Conservation (phyloP, 1,284 basidiomycete species). For the Ceratobasidium sp. region DNA sequence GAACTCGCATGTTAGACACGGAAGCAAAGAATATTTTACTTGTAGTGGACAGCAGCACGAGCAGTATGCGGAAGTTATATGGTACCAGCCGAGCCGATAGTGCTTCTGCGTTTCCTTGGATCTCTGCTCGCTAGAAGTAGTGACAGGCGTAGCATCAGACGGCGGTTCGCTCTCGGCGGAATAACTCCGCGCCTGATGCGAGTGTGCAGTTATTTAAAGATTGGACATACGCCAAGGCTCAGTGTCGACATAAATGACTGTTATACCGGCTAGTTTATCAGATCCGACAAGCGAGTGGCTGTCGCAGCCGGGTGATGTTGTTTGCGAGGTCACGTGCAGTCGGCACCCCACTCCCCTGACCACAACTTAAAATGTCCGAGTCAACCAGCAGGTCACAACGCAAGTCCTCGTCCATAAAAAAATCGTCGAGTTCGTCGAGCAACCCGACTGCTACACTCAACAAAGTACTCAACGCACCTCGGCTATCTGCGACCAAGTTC, state of each 20-base stretch:
- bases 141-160: background rate
- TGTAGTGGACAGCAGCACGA: background rate
- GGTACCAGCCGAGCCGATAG: background rate
- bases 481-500: slow-evolving; percentile 66
- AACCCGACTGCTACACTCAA: slow-evolving; percentile 65
- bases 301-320: background rate
- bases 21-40: background rate
- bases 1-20: background rate
- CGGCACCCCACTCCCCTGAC: background rate
- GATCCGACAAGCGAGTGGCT: background rate
- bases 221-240: background rate
- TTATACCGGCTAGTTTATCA: background rate
- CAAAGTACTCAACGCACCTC: slow-evolving; percentile 79
- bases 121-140: background rate
- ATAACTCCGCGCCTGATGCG: background rate
- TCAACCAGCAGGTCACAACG: slow-evolving; percentile 26
- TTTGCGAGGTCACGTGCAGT: background rate
- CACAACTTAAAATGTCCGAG: slow-evolving; percentile 21
- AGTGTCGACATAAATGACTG: too few relatives aligned
- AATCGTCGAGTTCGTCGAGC: slow-evolving; percentile 15
- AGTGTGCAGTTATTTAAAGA: background rate
- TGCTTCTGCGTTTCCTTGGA: background rate
- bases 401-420: slow-evolving; percentile 26
- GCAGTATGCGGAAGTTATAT: background rate
- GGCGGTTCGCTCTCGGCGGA: background rate